Evolutionary conservation across 2,329 filamentous ascomycete species (phyloP), one percentile per base, ranked within the genome.

Genomic region (Trichoderma sp.): DNA sequence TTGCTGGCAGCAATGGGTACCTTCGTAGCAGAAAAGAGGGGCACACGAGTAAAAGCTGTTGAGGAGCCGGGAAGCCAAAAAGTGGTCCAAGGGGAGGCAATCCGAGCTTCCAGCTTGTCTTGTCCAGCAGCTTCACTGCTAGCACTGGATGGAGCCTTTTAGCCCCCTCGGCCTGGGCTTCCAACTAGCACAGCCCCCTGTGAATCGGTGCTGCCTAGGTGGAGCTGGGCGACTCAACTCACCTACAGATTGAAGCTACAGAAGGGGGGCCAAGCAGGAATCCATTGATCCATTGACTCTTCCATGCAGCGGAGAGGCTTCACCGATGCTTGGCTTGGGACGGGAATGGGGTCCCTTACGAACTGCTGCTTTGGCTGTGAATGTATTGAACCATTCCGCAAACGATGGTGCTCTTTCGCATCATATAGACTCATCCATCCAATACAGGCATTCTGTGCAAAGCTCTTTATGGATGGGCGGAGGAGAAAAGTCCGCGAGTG

Each of bases 41-140:
- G 68, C 14, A 6, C n/a, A 29, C 53, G 16, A n/a, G 2, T n/a
- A 33, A 68, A 68, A 71, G 68, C 68, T 71, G 68, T 71, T 71
- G 68, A 71, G 65, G 31, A 56, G 53, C 41, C 33, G n/a, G 62
- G 6, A n/a, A n/a, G 9, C 18, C 21, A 35, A 63, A 63, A 31
- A 35, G 60, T 24, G 56, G 29, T 41, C 62, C 62, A 27, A 33
- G 31, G 60, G 31, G 62, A 24, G 35, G 62, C 12, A 27, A 6
- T 35, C 11, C 12, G 31, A 63, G 60, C 60, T 45, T 45, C 41
- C 41, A 45, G 38, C 35, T 38, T 18, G 16, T 18, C 38, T 62
- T 33, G 12, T 24, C 41, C 41, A 45, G 41, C 41, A 45, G 41
- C 27, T 45, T 41, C 38, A 14, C 6, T 41, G 16, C 6, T 18